Evolutionary conservation across 2,329 filamentous ascomycete genomes (phyloP).

Genomic region (Diaporthe amygdali): DNA sequence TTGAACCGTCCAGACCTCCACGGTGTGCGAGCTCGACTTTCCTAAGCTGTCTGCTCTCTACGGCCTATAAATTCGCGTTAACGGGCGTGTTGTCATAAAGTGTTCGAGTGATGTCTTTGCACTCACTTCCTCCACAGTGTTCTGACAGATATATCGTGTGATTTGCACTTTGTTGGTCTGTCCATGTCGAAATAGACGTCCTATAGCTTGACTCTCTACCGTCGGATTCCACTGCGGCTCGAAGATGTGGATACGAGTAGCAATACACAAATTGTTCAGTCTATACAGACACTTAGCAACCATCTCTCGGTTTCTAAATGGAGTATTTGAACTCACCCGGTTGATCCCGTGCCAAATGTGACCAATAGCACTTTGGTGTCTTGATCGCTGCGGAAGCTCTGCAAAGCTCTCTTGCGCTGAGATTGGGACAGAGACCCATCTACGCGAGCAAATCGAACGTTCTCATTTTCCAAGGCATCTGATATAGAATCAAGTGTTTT

Average conservation of each 20-base stretch:
- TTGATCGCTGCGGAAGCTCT: background rate
- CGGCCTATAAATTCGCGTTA: background rate
- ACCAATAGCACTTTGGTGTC: background rate
- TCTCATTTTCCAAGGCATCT: background rate
- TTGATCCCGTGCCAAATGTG: slow-evolving; percentile 14
- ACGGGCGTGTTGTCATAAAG: background rate
- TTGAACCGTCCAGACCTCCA: background rate
- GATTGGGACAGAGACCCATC: background rate
- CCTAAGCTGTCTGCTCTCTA: background rate
- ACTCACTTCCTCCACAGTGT: slow-evolving; percentile 35
- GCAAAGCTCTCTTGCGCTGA: background rate
- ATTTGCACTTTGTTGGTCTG: slow-evolving; percentile 32
- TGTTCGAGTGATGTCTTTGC: background rate
- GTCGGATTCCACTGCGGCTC: slow-evolving; percentile 40
- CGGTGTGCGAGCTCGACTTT: background rate
- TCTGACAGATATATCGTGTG: slow-evolving; percentile 33
- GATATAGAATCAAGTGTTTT: background rate
- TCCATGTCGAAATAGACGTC: slow-evolving; percentile 32
- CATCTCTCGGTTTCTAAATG: no score
- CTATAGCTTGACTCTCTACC: slow-evolving; percentile 36
- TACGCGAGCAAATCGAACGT: background rate
- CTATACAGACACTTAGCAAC: background rate
- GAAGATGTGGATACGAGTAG: slow-evolving; percentile 35
- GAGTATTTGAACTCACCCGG: background rate
- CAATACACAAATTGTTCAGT: slow-evolving; percentile 33